Base-by-base conservation (phyloP, 2,329 filamentous ascomycete genomes). In the Fusarium lateritium region DNA sequence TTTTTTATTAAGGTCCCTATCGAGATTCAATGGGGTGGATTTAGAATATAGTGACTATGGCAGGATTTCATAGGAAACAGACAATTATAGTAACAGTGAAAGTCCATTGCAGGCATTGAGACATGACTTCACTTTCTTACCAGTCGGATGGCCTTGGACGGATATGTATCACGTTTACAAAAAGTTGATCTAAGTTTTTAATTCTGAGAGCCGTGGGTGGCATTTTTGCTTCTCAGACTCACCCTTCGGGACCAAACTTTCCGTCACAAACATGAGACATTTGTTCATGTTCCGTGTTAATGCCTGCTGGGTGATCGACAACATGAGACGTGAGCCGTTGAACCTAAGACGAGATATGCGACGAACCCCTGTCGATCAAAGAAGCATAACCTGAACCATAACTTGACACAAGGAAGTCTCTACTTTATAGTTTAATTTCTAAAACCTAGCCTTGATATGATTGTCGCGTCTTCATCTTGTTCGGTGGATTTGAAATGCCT, bases 371-470 rank as follows among this genome's bases (percentile, higher is more conserved):
- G 62, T 45, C 42, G 14, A 14, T 24, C 21, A 15, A 65, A 65
- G 34, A 65, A 64, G 61, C 61, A 64, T 64, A 64, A 64, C 21
- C 28, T 38, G 51, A 64, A 64, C 58, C 59, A 58, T 64, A 64
- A 51, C 22, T 26, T 7, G 4, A n/a, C 34, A 15, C 15, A n/a
- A n/a, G 36, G 24, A 33, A 10, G 15, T 13, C 19, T 13, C 6
- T 14, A 45, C 14, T 31, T 45, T 57, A 9, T 26, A 33, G 39
- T 47, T 24, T 31, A 28, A 19, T 36, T 11, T 44, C 14, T 52
- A 40, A 53, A 42, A 61, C 40, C 24, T 28, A 10, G 17, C 31
- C 42, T 47, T 34, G 33, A 10, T 15, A n/a, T 14, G 33, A 19
- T 42, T 36, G n/a, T 11, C 5, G 7, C 19, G 31, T 36, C 15